These are phyloP conservation scores for Fraxinus greggii DNA, from an alignment of 305 asterid genomes.

Conservation along the genomic window DNA sequence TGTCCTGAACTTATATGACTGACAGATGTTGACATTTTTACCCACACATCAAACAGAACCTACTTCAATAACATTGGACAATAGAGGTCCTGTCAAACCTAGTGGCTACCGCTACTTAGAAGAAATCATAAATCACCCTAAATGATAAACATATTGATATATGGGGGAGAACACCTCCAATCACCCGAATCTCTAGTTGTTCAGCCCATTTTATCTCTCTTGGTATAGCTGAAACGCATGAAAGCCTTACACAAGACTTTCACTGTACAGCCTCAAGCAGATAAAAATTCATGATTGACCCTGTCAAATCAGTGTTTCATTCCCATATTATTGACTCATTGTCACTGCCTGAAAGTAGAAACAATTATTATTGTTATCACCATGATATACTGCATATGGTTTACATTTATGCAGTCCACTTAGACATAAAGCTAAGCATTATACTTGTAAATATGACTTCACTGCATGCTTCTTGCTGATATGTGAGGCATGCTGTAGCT, in stretches of 20 bases:
- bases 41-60: background rate
- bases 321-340: background rate
- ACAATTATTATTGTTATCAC: background rate
- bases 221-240: background rate
- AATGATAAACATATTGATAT: background rate
- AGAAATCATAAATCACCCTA: background rate
- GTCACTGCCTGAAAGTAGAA: background rate
- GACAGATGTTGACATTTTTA: background rate
- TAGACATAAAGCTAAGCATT: background rate
- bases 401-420: background rate
- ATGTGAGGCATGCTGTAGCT: background rate
- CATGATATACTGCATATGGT: background rate
- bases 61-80: background rate
- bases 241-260: background rate
- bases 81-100: background rate
- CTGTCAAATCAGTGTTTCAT: background rate
- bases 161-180: background rate
- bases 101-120: background rate
- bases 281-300: background rate
- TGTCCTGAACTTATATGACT: background rate
- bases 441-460: background rate
- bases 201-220: conserved; percentile 7
- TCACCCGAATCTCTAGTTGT: background rate
- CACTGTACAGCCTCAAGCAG: background rate
- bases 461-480: background rate